phyloP scores from a whole-genome alignment of 352 stramenopile genomes.

The Phytophthora multivora region DNA sequence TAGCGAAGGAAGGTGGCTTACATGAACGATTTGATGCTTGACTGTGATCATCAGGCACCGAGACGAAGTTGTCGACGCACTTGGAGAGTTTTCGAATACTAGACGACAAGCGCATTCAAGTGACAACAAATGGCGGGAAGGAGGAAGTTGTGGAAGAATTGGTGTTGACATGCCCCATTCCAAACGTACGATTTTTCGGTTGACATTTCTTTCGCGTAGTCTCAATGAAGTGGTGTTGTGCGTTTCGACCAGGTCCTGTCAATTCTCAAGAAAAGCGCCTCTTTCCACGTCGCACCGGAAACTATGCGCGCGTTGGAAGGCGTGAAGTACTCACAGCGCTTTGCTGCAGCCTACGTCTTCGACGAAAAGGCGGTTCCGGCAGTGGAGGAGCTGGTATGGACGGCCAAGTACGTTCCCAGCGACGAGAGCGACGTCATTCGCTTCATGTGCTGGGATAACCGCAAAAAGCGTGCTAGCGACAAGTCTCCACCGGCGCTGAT shows the following conservation, averaged over 20 bases:
- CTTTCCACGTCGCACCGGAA: constrained; percentile 33
- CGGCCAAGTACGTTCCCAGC: constrained; percentile 57
- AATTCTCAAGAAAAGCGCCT: constrained; percentile 56
- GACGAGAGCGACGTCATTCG: constrained; percentile 69
- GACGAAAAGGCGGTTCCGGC: constrained; percentile 39
- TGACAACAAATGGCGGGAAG: constrained; percentile 42
- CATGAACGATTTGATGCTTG: constrained; percentile 8
- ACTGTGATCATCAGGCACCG: constrained; percentile 36
- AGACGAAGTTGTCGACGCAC: constrained; percentile 43
- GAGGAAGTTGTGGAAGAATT: constrained; percentile 67
- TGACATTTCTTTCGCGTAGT: constrained; percentile 14
- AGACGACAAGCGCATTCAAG: constrained; percentile 50
- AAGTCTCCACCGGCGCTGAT: constrained; percentile 38
- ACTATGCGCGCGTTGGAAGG: constrained; percentile 44
- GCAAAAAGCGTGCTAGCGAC: constrained; percentile 49
- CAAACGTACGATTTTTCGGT: constrained; percentile 37
- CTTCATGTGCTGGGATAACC: constrained; percentile 81
- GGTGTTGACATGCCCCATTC: constrained; percentile 72
- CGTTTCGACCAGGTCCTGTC: constrained; percentile 45
- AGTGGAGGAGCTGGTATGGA: constrained; percentile 62
- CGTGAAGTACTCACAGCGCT: constrained; percentile 72
- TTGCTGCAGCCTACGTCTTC: constrained; percentile 71
- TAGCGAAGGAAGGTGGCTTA: not conserved
- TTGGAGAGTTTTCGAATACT: constrained; percentile 65
- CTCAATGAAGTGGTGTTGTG: constrained; percentile 5